Base-by-base conservation (phyloP, 2,329 filamentous ascomycete species). In the Venturia carpophila region DNA sequence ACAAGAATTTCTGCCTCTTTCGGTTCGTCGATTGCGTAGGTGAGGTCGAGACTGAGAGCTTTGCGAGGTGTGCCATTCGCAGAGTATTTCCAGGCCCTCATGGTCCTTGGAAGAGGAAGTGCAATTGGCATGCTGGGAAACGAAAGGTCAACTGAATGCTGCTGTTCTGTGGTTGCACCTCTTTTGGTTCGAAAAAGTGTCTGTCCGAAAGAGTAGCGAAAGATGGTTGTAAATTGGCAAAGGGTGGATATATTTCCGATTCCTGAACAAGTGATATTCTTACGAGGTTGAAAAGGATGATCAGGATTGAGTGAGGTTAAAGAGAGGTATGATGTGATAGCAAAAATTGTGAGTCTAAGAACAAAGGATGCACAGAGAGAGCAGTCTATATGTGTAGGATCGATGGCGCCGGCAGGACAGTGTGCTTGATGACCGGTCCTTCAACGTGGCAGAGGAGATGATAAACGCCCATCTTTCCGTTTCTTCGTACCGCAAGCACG, bases 21-120 rank as follows among this genome's bases (percentile, higher is more conserved):
- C 11, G 24, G 34, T 19, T 42, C 27, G 10, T 5, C 43, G 6
- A 27, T 13, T 10, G 39, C n/a, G 49, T 19, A 60, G 19, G 43
- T 34, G 19, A 41, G 21, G 6, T 63, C 34, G 37, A 63, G 27
- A 42, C 42, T 63, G 39, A 49, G 61, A 30, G 17, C 41, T 21
- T 34, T 37, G 41, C 34, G 30, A 43, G 61, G 42, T 43, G n/a
- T 39, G 19, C 61, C 41, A 30, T 30, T 39, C 30, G 42, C n/a
- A 15, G 64, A 67, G 64, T 70, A 69, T 11, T 55, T 68, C 69
- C 68, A 71, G 30, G 69, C 70, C 30, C 63, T 65, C 69, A 70
- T 71, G 21, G 66, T 67, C 7, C 47, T 24, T 27, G 67, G 64
- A 42, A 68, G 58, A 41, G 58, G 56, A 21, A 60, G 21, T 15